phyloP scores from a whole-genome alignment of 495 filamentous ascomycete species.

The Aspergillus carlsbadensis region DNA sequence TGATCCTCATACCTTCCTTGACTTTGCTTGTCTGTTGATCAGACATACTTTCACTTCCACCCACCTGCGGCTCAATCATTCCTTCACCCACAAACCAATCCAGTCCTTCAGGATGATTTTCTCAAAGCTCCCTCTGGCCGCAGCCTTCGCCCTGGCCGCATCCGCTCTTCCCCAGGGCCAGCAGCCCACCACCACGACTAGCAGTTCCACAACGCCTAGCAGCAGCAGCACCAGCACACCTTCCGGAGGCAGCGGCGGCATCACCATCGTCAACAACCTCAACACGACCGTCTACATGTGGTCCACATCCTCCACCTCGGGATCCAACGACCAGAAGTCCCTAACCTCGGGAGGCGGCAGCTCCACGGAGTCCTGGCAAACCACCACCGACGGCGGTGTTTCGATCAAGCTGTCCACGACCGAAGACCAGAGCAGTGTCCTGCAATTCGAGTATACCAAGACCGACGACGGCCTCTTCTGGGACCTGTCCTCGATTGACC shows the following conservation, averaged over 20 bases:
- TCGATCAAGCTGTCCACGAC: conserved; percentile 44
- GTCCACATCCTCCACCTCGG: conserved; percentile 28
- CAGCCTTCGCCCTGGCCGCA: conserved; percentile 19
- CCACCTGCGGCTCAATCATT: background rate
- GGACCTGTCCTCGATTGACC: conserved; percentile 41
- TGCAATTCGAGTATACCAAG: conserved; percentile 36
- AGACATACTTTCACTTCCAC: conserved; percentile 6
- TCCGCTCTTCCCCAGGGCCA: conserved; percentile 16
- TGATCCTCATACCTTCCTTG: conserved; percentile 17
- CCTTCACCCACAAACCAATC: background rate
- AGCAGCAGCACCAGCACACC: conserved; percentile 5
- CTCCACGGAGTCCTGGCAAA: conserved; percentile 32
- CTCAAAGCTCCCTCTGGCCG: conserved; percentile 18
- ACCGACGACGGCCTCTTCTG: conserved; percentile 24
- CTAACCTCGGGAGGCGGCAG: conserved; percentile 21
- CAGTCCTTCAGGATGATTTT: conserved; percentile 23
- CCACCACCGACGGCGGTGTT: conserved; percentile 38
- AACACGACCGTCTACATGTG: conserved; percentile 34
- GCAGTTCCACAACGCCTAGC: conserved; percentile 7
- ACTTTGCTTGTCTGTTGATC: conserved; percentile 21
- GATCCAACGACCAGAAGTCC: background rate
- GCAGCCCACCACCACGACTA: conserved; percentile 14
- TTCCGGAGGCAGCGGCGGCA: conserved; percentile 26
- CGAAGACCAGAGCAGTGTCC: conserved; percentile 24
- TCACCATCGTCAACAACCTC: conserved; percentile 33